phyloP scores from a whole-genome alignment of 2,329 filamentous ascomycete species.

The Penicillium italicum region DNA sequence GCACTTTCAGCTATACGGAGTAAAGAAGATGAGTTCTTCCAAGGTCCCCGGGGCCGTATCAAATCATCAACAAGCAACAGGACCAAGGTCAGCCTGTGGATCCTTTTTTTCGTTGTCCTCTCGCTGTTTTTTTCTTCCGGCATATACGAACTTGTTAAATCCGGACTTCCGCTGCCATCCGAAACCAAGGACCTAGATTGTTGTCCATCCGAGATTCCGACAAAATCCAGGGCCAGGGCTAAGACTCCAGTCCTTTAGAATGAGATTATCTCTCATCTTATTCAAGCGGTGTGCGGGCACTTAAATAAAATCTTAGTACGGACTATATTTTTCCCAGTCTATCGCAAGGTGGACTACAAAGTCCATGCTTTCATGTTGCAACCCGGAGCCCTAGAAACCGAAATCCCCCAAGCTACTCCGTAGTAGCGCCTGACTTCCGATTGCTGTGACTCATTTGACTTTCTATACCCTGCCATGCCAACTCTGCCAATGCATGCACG shows the following conservation, averaged over 20 bases:
- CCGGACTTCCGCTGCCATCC: conserved; percentile 9
- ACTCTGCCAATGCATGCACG: too few relatives aligned
- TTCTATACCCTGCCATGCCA: neutral
- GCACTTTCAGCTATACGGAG: neutral
- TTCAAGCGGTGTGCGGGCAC: neutral
- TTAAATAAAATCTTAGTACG: too few relatives aligned
- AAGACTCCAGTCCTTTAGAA: neutral
- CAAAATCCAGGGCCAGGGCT: neutral
- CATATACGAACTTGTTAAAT: neutral
- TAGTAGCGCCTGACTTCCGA: neutral
- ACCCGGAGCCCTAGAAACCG: neutral
- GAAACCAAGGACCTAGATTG: neutral
- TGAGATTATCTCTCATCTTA: neutral
- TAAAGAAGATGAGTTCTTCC: neutral
- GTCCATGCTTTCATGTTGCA: neutral
- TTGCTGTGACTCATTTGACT: neutral
- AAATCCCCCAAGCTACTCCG: too few relatives aligned
- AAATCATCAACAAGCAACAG: neutral
- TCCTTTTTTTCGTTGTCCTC: neutral
- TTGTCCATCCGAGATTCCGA: neutral
- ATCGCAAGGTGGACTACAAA: neutral
- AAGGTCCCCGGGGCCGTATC: too few relatives aligned
- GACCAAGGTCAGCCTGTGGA: neutral
- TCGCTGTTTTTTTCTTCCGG: neutral
- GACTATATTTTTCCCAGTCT: neutral